Evolutionary conservation across 495 filamentous ascomycete species (phyloP).

Genomic region (Penicillium subrubescens): DNA sequence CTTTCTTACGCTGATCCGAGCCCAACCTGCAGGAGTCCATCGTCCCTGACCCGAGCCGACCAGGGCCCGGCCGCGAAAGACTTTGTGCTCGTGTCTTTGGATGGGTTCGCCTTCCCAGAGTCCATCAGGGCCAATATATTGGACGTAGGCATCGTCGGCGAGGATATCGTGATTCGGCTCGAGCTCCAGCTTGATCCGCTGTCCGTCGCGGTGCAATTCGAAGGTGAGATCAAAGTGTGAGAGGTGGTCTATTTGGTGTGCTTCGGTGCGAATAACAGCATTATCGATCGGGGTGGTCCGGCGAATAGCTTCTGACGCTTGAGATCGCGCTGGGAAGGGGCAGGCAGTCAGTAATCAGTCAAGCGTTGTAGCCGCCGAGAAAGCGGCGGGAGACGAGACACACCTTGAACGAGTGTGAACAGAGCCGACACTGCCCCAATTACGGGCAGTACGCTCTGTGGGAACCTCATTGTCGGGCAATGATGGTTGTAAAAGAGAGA

Average conservation of each 20-base stretch:
- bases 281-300: conserved; percentile 75
- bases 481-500: neutral
- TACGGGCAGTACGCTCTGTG: conserved; percentile 17
- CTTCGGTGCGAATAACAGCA: conserved; percentile 74
- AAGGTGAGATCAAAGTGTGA: conserved; percentile 85
- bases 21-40: conserved; percentile 86
- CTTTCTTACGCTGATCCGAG: conserved; percentile 71
- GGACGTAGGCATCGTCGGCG: conserved; percentile 70
- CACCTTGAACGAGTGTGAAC: conserved; percentile 25
- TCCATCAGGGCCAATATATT: conserved; percentile 72
- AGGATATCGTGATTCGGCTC: conserved; percentile 94
- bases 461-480: conserved; percentile 29
- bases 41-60: conserved; percentile 60
- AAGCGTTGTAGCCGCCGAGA: conserved; percentile 1
- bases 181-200: conserved; percentile 76
- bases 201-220: conserved; percentile 62
- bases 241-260: conserved; percentile 74
- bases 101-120: conserved; percentile 63
- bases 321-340: conserved; percentile 61
- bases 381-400: neutral
- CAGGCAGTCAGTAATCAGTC: neutral
- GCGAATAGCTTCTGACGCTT: conserved; percentile 72
- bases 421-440: conserved; percentile 22
- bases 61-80: conserved; percentile 82
- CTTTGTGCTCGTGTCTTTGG: conserved; percentile 68